Percentiles rank a stretch among this genome's conserved stretches.
phyloP scores from a whole-genome alignment of 202 grass and related monocot genomes.

The Setaria viridis region DNA sequence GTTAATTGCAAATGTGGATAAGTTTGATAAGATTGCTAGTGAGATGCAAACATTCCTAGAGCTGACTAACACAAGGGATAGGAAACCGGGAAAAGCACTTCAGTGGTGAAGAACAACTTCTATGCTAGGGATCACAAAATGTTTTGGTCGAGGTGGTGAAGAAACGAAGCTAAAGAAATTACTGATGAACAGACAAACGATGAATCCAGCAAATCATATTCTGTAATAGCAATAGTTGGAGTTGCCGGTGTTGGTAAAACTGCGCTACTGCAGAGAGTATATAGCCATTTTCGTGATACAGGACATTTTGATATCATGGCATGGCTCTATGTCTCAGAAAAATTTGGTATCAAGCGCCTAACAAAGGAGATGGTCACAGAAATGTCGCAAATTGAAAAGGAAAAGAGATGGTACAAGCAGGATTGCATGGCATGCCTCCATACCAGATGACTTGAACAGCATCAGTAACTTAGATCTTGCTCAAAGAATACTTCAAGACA shows the following conservation, averaged over 20 bases:
- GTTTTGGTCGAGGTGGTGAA: conserved; percentile 17
- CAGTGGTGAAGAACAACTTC: conserved; percentile 46
- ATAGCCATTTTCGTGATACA: not conserved
- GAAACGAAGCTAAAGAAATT: not conserved
- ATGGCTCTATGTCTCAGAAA: conserved; percentile 55
- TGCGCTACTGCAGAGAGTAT: conserved; percentile 39
- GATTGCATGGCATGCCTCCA: conserved; percentile 15
- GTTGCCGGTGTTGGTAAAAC: conserved; percentile 59
- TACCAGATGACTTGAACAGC: conserved; percentile 23
- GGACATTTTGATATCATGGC: conserved; percentile 34
- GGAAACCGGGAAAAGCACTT: not conserved
- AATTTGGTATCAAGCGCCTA: conserved; percentile 34
- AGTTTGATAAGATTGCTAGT: conserved; percentile 30
- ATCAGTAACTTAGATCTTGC: conserved; percentile 42
- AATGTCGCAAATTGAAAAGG: not conserved
- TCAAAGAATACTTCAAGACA: conserved; percentile 36
- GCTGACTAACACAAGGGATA: conserved; percentile 22
- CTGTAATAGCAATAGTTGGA: conserved; percentile 50
- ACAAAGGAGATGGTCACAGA: conserved; percentile 47
- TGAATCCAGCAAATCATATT: conserved; percentile 22
- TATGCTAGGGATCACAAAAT: not conserved
- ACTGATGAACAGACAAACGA: not conserved
- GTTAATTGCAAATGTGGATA: conserved; percentile 22
- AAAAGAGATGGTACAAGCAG: not conserved
- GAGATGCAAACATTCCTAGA: conserved; percentile 24